Percentiles rank a stretch among this genome's conserved stretches.
Conservation (phyloP, 2,329 filamentous ascomycete species). For the Ambrosiella beaveri region DNA sequence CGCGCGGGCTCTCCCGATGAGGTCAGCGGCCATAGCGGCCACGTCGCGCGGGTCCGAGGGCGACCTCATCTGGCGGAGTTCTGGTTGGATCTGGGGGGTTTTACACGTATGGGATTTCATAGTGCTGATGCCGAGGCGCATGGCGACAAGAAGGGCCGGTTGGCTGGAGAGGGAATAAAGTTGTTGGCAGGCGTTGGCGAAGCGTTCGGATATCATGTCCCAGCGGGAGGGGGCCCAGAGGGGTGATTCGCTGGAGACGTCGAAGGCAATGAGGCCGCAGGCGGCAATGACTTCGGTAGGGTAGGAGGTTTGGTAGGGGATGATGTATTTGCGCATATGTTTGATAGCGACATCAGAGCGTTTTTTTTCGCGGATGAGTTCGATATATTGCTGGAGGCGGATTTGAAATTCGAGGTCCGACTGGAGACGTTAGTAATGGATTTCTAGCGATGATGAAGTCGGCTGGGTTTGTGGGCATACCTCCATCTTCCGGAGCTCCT, state of each 20-base stretch:
- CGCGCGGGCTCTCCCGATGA: too few relatives aligned
- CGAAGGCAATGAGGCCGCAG: constrained; percentile 58
- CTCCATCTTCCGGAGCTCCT: constrained; percentile 73
- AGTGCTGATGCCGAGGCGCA: constrained; percentile 79
- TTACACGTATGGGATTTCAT: constrained; percentile 94
- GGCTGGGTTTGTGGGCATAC: constrained; percentile 26
- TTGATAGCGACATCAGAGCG: constrained; percentile 60
- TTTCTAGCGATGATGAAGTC: background rate
- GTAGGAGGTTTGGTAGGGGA: constrained; percentile 51
- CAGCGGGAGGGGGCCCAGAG: constrained; percentile 53
- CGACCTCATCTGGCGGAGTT: too few relatives aligned
- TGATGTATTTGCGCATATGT: constrained; percentile 69
- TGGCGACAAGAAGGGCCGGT: constrained; percentile 75
- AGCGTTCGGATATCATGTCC: constrained; percentile 34
- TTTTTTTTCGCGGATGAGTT: constrained; percentile 47
- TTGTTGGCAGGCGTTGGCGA: constrained; percentile 70
- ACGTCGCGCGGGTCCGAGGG: too few relatives aligned
- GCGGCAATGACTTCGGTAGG: constrained; percentile 53
- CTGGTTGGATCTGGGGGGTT: constrained; percentile 10
- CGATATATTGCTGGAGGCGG: constrained; percentile 85
- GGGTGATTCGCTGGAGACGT: constrained; percentile 27
- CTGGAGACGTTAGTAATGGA: constrained; percentile 21
- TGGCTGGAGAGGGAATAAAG: constrained; percentile 67
- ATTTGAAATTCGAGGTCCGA: constrained; percentile 85
- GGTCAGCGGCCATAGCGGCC: too few relatives aligned